phyloP scores from a whole-genome alignment of 2,329 filamentous ascomycete species.

The Diaporthe citri region DNA sequence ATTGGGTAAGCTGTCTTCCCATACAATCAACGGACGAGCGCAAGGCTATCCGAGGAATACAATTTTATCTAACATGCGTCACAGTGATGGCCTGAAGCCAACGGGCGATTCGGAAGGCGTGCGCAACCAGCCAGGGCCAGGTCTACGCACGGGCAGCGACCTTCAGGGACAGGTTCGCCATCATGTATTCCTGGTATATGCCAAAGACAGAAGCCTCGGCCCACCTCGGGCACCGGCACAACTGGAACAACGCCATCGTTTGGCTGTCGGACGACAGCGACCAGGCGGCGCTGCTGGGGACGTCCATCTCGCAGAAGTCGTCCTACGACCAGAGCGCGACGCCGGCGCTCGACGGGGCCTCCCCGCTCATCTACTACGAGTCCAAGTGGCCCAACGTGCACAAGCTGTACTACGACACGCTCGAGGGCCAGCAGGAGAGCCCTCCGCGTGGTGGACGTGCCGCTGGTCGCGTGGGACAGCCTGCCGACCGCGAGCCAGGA shows the following conservation, averaged over 20 bases:
- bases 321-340: conserved; percentile 44
- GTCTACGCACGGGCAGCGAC: conserved; percentile 49
- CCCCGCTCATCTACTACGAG: conserved; percentile 50
- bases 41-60: neutral
- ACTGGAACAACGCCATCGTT: conserved; percentile 52
- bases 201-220: conserved; percentile 55
- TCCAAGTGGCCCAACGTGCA: conserved; percentile 52
- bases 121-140: conserved; percentile 49
- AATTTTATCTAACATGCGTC: conserved; percentile 22
- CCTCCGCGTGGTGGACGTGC: conserved; percentile 45
- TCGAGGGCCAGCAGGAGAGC: conserved; percentile 49
- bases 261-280: conserved; percentile 48
- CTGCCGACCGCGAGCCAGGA: conserved; percentile 50
- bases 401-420: conserved; percentile 50
- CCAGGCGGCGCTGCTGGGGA: conserved; percentile 48
- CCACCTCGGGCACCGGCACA: conserved; percentile 53
- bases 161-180: conserved; percentile 47
- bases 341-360: conserved; percentile 45
- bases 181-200: conserved; percentile 55
- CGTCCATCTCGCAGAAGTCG: conserved; percentile 51
- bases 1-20: conserved; percentile 42
- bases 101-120: conserved; percentile 47
- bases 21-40: neutral
- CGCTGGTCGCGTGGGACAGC: conserved; percentile 56
- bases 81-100: conserved; percentile 48